Conservation (phyloP, 352 stramenopile species). For the Globisporangium splendens region DNA sequence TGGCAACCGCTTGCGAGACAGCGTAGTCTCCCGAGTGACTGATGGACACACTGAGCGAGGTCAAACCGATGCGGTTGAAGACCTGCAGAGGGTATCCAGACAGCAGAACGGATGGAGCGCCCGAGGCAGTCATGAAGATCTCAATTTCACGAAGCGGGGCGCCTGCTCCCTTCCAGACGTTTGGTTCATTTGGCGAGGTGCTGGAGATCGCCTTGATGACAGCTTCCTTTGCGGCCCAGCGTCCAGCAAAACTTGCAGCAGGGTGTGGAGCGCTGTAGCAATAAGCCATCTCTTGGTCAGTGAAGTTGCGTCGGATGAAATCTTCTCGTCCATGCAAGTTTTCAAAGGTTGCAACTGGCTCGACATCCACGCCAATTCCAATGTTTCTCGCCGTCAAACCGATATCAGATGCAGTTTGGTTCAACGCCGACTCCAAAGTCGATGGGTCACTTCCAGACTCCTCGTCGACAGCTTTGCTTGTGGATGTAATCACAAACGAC, state of each 20-base stretch:
- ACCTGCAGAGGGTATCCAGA: conserved; percentile 74
- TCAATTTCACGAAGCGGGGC: conserved; percentile 84
- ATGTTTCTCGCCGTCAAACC: conserved; percentile 43
- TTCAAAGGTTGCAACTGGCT: conserved; percentile 82
- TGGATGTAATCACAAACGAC: background rate
- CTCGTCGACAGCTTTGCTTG: background rate
- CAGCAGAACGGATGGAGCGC: conserved; percentile 71
- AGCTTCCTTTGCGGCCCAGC: conserved; percentile 89
- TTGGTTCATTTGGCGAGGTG: conserved; percentile 51
- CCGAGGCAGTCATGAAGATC: conserved; percentile 75
- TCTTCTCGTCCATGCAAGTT: conserved; percentile 73
- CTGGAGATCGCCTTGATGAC: conserved; percentile 90
- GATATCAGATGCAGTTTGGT: conserved; percentile 40
- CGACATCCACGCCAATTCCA: conserved; percentile 80
- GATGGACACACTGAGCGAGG: conserved; percentile 83
- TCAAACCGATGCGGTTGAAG: conserved; percentile 71
- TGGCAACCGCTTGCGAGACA: conserved; percentile 79
- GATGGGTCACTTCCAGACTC: conserved; percentile 25
- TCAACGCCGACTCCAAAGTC: conserved; percentile 54
- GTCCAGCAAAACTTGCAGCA: conserved; percentile 82
- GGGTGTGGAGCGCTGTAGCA: conserved; percentile 77
- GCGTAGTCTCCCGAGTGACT: conserved; percentile 88
- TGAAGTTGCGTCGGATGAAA: conserved; percentile 88
- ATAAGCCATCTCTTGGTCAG: conserved; percentile 81
- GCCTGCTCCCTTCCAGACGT: conserved; percentile 68